Evolutionary conservation across 2,329 filamentous ascomycete species (phyloP).

Genomic region (Penicillium sp.): DNA sequence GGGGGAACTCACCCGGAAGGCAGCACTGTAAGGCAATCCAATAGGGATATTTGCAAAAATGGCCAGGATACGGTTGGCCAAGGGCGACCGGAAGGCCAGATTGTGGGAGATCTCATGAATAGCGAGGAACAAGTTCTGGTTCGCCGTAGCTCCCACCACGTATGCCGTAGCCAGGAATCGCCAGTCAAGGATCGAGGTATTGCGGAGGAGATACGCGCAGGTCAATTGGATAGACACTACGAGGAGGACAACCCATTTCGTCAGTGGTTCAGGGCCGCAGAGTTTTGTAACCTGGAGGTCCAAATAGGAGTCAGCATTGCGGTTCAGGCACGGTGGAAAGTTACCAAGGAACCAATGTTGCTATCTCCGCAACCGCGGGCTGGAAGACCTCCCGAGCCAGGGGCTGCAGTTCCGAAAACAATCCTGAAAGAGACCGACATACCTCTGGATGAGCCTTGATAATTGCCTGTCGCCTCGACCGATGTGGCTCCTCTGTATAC

Average conservation of each 20-base stretch:
- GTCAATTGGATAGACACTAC: slow-evolving; percentile 82
- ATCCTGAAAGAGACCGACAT: slow-evolving; percentile 27
- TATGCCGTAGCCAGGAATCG: slow-evolving; percentile 87
- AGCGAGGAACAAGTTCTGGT: slow-evolving; percentile 97
- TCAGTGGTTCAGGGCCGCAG: slow-evolving; percentile 92
- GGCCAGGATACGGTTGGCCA: slow-evolving; percentile 82
- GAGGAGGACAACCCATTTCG: slow-evolving; percentile 84
- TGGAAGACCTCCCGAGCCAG: not conserved
- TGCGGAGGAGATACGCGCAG: slow-evolving; percentile 75
- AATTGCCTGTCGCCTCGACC: slow-evolving; percentile 85
- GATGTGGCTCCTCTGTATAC: slow-evolving; percentile 96
- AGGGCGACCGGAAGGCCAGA: slow-evolving; percentile 80
- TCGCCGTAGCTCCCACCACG: slow-evolving; percentile 88
- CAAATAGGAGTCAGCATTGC: slow-evolving; percentile 20
- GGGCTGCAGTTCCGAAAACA: slow-evolving; percentile 3
- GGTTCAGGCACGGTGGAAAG: slow-evolving; percentile 10
- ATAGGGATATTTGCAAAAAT: slow-evolving; percentile 96
- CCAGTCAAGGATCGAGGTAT: slow-evolving; percentile 79
- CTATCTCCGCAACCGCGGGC: slow-evolving; percentile 2
- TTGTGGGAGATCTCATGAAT: slow-evolving; percentile 99
- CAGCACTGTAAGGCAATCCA: slow-evolving; percentile 92
- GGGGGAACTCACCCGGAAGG: slow-evolving; percentile 70
- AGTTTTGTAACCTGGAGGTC: slow-evolving; percentile 81
- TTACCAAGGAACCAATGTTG: slow-evolving; percentile 10
- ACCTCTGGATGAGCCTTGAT: slow-evolving; percentile 98